Evolutionary conservation across 2,329 filamentous ascomycete species (phyloP), one percentile per base, ranked within the genome.

Genomic region (Calonectria ilicicola): DNA sequence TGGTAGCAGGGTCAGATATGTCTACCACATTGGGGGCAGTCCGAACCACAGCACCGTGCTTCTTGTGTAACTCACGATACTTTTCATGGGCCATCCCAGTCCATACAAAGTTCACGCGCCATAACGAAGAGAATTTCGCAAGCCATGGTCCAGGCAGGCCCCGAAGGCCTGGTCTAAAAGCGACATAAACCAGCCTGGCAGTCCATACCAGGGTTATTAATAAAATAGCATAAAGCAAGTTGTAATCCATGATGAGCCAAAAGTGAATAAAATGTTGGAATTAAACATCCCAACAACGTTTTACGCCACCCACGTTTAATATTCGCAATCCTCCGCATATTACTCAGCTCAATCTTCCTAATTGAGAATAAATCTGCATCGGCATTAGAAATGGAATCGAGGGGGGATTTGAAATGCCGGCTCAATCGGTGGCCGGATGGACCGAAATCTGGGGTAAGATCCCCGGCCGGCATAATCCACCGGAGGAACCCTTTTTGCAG

Each of bases 1-100:
- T n/a, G 90, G 68, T 51, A 1, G 51, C 74, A 5, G 67, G 65
- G 44, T 77, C 65, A 0, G 72, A 72, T 4, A 78, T 62, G 9
- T 72, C 68, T 2, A 78, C 76, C 40, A 74, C 69, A 42, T 76
- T 75, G 3, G 76, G 76, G 10, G 68, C 76, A 1, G 65, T 71
- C 21, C 76, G 70, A 10, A 78, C 75, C 17, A 78, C 40, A 7
- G 56, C 15, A 1, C 76, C 76, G 17, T 78, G 73, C n/a, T 47
- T 56, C 15, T 58, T 21, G 35, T 74, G 72, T 1, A 73, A 44
- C n/a, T 58, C 32, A 1, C 32, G 29, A 15, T 58, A 58, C 7
- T 40, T 58, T 38, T 58, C 53, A 17, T 58, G 53, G 6, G 53
- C 53, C 32, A 38, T 15, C 23, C 53, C 53, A 17, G 4, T 40